Conservation (phyloP, 78 protist genomes). For the Dictyostelium capitatum region DNA sequence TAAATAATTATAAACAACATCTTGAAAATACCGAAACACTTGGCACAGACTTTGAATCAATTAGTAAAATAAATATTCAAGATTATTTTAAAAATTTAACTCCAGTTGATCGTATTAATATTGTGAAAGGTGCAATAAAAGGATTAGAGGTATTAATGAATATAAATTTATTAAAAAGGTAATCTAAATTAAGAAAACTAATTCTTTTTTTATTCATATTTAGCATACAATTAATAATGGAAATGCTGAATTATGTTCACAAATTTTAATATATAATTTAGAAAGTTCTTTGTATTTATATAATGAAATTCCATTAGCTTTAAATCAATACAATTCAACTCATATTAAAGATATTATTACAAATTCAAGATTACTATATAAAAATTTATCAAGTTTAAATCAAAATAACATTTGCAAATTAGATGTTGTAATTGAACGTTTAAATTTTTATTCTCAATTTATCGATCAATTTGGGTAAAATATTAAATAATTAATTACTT, state of each 20-base stretch:
- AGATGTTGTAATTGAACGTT: neutral
- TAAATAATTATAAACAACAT: no score
- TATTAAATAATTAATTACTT: no score
- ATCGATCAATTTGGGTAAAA: neutral
- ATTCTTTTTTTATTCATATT: neutral
- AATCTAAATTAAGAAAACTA: no score
- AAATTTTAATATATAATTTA: neutral
- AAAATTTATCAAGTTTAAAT: neutral
- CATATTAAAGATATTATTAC: neutral
- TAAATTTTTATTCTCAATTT: neutral
- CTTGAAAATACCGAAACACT: no score
- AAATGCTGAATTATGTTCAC: neutral
- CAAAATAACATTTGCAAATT: constrained; percentile 7
- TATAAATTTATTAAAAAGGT: no score
- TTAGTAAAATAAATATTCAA: no score
- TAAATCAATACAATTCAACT: neutral
- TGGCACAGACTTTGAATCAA: no score
- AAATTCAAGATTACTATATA: neutral
- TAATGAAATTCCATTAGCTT: neutral
- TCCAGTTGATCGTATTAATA: neutral
- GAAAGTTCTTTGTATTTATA: constrained; percentile 6
- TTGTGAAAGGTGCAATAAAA: neutral
- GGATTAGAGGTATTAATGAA: constrained; percentile 24
- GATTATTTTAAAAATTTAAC: constrained; percentile 1
- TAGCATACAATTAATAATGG: neutral